phyloP scores from a whole-genome alignment of 345 rosid species.

The Draba incana region DNA sequence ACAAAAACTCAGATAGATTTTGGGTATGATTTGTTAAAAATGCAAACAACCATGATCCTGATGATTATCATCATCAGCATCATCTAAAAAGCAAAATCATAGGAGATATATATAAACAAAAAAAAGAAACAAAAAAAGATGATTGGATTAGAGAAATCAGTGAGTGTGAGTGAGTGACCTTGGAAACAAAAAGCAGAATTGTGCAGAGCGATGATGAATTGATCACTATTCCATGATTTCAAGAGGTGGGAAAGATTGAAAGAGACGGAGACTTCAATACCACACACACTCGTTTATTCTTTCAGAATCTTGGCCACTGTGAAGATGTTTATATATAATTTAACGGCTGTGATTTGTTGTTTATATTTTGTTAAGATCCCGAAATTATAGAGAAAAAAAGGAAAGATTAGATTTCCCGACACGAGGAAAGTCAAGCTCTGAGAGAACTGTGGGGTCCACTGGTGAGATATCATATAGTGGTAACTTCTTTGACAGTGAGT shows the following conservation, averaged over 20 bases:
- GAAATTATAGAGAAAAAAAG: too few species aligned
- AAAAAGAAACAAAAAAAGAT: background rate
- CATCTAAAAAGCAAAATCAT: background rate
- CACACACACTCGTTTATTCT: constrained; percentile 1
- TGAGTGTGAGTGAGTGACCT: constrained; percentile 30
- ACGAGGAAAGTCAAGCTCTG: constrained; percentile 4
- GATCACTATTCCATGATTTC: constrained; percentile 14
- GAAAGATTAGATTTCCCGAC: constrained; percentile 22
- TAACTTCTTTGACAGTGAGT: constrained; percentile 20
- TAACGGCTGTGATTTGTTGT: constrained; percentile 28
- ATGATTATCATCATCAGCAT: background rate
- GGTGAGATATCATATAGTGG: background rate
- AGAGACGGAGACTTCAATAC: constrained; percentile 36
- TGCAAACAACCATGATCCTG: constrained; percentile 18
- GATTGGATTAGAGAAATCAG: constrained; percentile 10
- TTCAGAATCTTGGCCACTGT: constrained; percentile 32
- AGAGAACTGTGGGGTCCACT: constrained; percentile 11
- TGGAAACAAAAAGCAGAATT: constrained; percentile 46
- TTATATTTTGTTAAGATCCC: background rate
- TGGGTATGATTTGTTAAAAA: background rate
- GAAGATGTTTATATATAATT: background rate
- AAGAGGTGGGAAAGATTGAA: background rate
- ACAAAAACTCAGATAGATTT: background rate
- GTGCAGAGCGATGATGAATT: constrained; percentile 30
- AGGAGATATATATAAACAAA: background rate